phyloP scores from a whole-genome alignment of 2,329 filamentous ascomycete species.

The Neoscytalidium dimidiatum region DNA sequence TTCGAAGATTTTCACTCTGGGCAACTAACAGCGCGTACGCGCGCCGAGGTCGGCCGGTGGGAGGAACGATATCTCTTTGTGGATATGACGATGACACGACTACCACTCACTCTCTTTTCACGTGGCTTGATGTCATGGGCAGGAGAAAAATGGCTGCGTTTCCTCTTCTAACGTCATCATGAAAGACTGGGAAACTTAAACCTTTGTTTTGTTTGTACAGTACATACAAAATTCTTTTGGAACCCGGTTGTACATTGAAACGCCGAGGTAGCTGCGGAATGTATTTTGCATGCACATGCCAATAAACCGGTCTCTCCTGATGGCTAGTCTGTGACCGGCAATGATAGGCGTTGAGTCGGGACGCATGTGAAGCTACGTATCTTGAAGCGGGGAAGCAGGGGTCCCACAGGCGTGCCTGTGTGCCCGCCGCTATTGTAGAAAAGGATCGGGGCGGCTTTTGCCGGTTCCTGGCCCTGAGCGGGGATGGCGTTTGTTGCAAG shows the following conservation, averaged over 20 bases:
- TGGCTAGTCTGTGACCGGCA: too few species aligned
- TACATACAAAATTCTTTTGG: not conserved
- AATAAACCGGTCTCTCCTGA: too few species aligned
- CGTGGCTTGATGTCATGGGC: not conserved
- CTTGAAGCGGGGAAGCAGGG: too few species aligned
- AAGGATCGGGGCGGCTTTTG: too few species aligned
- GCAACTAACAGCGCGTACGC: not conserved
- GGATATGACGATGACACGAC: not conserved
- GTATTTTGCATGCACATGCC: not conserved
- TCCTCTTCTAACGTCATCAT: not conserved
- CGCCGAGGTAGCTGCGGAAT: not conserved
- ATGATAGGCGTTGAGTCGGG: too few species aligned
- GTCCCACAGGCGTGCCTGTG: too few species aligned
- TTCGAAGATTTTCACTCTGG: slow-evolving; percentile 9
- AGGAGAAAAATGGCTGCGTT: not conserved
- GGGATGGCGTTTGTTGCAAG: too few species aligned
- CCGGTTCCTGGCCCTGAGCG: too few species aligned
- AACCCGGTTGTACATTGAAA: not conserved
- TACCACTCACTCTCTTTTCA: not conserved
- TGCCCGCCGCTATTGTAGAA: too few species aligned
- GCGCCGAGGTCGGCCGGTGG: too few species aligned
- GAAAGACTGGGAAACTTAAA: not conserved
- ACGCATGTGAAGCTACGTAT: too few species aligned
- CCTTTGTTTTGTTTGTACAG: not conserved
- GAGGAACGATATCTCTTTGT: not conserved